Percentiles rank a stretch among this genome's conserved stretches.
phyloP scores from a whole-genome alignment of 768 basidiomycete genomes.

The Kockovaella imperatae region DNA sequence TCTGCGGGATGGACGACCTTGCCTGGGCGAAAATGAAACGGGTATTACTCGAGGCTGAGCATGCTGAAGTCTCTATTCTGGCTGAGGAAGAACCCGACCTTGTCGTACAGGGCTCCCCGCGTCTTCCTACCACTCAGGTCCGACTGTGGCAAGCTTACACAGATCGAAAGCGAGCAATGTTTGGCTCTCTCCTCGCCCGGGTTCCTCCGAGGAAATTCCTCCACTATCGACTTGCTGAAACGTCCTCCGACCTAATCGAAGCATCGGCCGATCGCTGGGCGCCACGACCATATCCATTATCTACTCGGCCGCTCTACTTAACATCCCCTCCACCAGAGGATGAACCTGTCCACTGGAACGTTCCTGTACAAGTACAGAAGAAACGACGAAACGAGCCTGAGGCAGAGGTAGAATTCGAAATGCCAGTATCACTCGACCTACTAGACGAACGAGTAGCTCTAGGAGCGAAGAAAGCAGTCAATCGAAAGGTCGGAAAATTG shows the following conservation, averaged over 20 bases:
- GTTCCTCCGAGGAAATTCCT: slow-evolving; percentile 23
- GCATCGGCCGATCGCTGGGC: slow-evolving; percentile 31
- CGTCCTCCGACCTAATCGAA: slow-evolving; percentile 20
- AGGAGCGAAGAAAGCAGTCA: slow-evolving; percentile 10
- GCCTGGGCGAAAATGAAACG: slow-evolving; percentile 26
- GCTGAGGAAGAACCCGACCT: slow-evolving; percentile 18
- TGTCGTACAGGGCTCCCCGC: neutral
- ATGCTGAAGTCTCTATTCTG: slow-evolving; percentile 11
- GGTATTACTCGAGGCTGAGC: slow-evolving; percentile 11
- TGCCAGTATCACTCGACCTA: slow-evolving; percentile 31
- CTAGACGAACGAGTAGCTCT: slow-evolving; percentile 32
- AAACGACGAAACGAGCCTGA: slow-evolving; percentile 11
- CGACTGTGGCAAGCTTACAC: neutral
- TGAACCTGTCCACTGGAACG: slow-evolving; percentile 1
- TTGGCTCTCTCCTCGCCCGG: slow-evolving; percentile 13
- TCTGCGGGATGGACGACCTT: slow-evolving; percentile 17
- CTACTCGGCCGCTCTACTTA: slow-evolving; percentile 22
- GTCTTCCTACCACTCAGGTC: neutral
- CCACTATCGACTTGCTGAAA: slow-evolving; percentile 8
- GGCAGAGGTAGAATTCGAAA: slow-evolving; percentile 28
- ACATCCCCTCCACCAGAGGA: slow-evolving; percentile 21
- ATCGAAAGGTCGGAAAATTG: neutral
- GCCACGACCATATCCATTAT: slow-evolving; percentile 29
- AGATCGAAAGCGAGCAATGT: slow-evolving; percentile 7
- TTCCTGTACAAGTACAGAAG: slow-evolving; percentile 6